These are phyloP conservation scores for Saccharata proteae DNA, from an alignment of 2,329 filamentous ascomycete genomes.

Conservation along the genomic window DNA sequence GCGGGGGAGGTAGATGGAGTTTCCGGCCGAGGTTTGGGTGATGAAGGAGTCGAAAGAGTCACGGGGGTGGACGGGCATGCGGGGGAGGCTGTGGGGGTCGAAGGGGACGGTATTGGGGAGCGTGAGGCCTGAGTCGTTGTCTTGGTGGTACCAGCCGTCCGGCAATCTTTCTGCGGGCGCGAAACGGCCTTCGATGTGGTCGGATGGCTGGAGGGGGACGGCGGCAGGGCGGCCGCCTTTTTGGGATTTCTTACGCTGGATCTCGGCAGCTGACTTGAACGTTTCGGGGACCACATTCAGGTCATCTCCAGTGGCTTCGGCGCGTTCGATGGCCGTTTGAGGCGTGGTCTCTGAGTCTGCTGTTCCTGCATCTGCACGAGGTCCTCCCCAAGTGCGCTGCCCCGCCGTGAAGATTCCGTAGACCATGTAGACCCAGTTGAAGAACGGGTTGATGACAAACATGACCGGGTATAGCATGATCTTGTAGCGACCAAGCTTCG, in stretches of 20 bases:
- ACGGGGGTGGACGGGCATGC: constrained; percentile 40
- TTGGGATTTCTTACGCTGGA: constrained; percentile 21
- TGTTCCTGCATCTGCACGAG: constrained; percentile 73
- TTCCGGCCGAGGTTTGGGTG: constrained; percentile 42
- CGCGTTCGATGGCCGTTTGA: constrained; percentile 72
- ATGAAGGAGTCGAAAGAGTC: constrained; percentile 56
- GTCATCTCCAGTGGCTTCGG: constrained; percentile 69
- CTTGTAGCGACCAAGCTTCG: constrained; percentile 78
- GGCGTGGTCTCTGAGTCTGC: constrained; percentile 67
- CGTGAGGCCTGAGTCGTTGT: constrained; percentile 55
- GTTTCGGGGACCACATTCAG: constrained; percentile 82
- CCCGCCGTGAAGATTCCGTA: constrained; percentile 93
- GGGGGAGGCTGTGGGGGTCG: constrained; percentile 33
- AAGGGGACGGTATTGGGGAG: constrained; percentile 36
- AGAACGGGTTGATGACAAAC: constrained; percentile 90
- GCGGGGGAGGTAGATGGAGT: constrained; percentile 52
- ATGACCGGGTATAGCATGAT: constrained; percentile 91
- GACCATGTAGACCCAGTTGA: constrained; percentile 98
- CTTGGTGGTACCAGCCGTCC: constrained; percentile 57
- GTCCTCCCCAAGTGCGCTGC: constrained; percentile 90
- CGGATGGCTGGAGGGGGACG: constrained; percentile 59
- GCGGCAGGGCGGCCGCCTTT: constrained; percentile 34
- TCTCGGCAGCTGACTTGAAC: constrained; percentile 50
- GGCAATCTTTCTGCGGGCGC: constrained; percentile 55
- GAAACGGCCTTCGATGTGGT: constrained; percentile 67